Evolutionary conservation across 345 rosid genomes (phyloP).

Genomic region (Lenwebbia sp.): DNA sequence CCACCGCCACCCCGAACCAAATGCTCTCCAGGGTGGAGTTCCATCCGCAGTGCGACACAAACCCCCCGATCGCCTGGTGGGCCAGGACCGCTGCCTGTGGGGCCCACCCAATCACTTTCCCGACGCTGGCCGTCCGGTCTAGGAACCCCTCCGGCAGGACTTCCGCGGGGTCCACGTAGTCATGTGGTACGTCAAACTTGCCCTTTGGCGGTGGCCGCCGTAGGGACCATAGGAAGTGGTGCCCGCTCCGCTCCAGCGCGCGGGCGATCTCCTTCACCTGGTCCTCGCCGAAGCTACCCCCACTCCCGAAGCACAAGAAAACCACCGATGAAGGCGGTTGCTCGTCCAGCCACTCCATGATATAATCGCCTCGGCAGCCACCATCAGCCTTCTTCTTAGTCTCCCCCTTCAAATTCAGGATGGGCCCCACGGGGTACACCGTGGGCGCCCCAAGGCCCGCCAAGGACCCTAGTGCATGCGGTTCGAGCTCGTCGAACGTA

Average conservation of each 20-base stretch:
- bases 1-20: constrained; percentile 39
- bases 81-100: constrained; percentile 12
- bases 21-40: constrained; percentile 36
- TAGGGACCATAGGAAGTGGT: constrained; percentile 4
- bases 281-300: constrained; percentile 31
- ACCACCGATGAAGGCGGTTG: constrained; percentile 42
- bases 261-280: constrained; percentile 17
- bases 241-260: constrained; percentile 13
- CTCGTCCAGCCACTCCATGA: constrained; percentile 37
- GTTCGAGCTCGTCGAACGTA: constrained; percentile 29
- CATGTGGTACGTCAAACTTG: rapidly evolving
- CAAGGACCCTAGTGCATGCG: constrained; percentile 12
- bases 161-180: constrained; percentile 8
- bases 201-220: not conserved
- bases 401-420: constrained; percentile 17
- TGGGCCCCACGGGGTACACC: constrained; percentile 39
- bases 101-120: constrained; percentile 34
- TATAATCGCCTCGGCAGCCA: not conserved
- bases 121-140: constrained; percentile 17
- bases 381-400: not conserved
- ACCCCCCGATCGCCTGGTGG: constrained; percentile 22
- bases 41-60: constrained; percentile 59
- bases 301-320: constrained; percentile 62
- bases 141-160: constrained; percentile 30
- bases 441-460: constrained; percentile 5